Evolutionary conservation across 495 filamentous ascomycete species (phyloP).

Genomic region (Lasiosphaeria miniovina): DNA sequence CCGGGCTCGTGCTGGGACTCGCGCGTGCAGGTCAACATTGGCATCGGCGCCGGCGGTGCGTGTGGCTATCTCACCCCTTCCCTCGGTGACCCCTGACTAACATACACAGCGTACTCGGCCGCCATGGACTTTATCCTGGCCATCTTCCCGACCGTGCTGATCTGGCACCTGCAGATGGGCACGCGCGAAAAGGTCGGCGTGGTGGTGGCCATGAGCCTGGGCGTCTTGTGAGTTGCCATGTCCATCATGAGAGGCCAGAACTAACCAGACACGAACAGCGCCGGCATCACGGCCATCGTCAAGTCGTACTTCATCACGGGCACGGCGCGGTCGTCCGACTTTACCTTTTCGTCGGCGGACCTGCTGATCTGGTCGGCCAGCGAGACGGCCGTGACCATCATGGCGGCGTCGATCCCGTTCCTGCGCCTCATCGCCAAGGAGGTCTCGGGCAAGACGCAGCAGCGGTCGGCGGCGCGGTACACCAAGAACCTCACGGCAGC

Average conservation of each 20-base stretch:
- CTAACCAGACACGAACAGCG: background rate
- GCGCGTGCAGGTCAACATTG: conserved; percentile 27
- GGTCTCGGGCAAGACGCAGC: background rate
- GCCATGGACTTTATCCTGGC: conserved; percentile 38
- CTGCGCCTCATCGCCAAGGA: conserved; percentile 9
- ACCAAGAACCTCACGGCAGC: background rate
- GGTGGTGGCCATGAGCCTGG: conserved; percentile 38
- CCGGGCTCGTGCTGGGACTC: conserved; percentile 32
- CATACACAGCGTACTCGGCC: conserved; percentile 32
- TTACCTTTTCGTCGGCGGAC: conserved; percentile 13
- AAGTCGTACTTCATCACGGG: conserved; percentile 10
- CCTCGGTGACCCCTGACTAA: background rate
- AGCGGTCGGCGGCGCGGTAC: background rate
- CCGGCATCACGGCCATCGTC: conserved; percentile 12
- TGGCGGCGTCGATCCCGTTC: conserved; percentile 11
- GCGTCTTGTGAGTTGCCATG: conserved; percentile 30
- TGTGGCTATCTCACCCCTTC: background rate
- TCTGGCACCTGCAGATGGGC: conserved; percentile 36
- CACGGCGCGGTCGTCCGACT: conserved; percentile 7
- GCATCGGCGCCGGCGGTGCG: conserved; percentile 33
- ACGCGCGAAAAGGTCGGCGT: conserved; percentile 35
- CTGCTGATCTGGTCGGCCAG: conserved; percentile 13
- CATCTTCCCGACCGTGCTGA: conserved; percentile 31
- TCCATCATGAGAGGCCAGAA: background rate
- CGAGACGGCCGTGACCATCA: conserved; percentile 12